Conservation (phyloP, 345 rosid species). For the Kernera saxatilis region DNA sequence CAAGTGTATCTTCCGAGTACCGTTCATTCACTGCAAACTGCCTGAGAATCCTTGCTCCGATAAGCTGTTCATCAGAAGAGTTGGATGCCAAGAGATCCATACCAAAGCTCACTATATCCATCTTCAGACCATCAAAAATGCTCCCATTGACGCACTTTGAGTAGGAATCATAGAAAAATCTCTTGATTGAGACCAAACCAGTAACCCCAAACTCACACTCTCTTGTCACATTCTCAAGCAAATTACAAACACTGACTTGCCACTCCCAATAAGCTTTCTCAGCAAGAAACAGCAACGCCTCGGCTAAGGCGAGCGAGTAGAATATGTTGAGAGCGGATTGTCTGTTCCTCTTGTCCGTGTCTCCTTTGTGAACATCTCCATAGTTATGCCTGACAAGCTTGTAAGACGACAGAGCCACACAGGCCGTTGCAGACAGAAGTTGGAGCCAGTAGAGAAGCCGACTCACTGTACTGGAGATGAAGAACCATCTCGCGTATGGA, state of each 20-base stretch:
- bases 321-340: conserved; percentile 63
- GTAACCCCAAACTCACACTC: conserved; percentile 68
- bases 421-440: conserved; percentile 69
- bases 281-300: conserved; percentile 65
- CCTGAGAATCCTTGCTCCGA: conserved; percentile 61
- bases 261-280: conserved; percentile 93
- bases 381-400: conserved; percentile 70
- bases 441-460: conserved; percentile 84
- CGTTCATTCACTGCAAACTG: conserved; percentile 42
- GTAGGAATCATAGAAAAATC: conserved; percentile 92
- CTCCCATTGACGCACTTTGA: conserved; percentile 79
- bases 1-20: conserved; percentile 53
- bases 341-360: conserved; percentile 70
- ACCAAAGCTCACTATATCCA: conserved; percentile 77
- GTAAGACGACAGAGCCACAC: conserved; percentile 60
- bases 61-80: conserved; percentile 82
- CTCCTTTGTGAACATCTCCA: conserved; percentile 71
- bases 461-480: conserved; percentile 61
- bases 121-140: conserved; percentile 80
- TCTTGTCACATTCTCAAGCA: conserved; percentile 64
- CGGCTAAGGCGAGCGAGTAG: conserved; percentile 79
- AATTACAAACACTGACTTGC: conserved; percentile 46
- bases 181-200: conserved; percentile 57
- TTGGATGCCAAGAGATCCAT: conserved; percentile 69
- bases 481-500: conserved; percentile 76